Evolutionary conservation across 768 basidiomycete genomes (phyloP), one percentile per base, ranked within the genome.

Genomic region (Lentinula edodes): DNA sequence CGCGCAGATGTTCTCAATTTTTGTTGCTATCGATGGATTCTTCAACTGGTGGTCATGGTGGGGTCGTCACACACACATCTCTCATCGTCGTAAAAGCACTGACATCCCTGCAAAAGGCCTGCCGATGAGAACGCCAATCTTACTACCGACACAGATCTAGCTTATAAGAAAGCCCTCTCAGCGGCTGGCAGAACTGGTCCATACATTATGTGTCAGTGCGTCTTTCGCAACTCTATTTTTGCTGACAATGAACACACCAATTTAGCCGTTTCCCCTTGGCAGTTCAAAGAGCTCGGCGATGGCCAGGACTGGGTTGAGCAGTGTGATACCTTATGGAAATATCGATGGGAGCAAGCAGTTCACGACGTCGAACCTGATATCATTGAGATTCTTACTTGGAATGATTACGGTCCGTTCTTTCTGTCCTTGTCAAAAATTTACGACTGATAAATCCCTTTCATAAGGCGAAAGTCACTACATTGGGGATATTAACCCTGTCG

Each of bases 381-480:
- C 20, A 52, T 66, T 0, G 67, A 70, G 51, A 70, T 70, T 15
- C 60, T 69, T 38, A 68, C 62, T 41, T 64, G 62, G 62, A 64
- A 62, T 13, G 68, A 72, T 52, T 66, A 71, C 9, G 68, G 69
- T 61, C 12, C 64, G 53, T 62, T 69, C 39, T 65, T 58, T 61
- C 67, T 20, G 62, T 48, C 7, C 8, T 7, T 58, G 60, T 46
- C 58, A 67, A 58, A 64, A 61, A 2, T 70, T 67, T 69, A 72
- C 71, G 63, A 23, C n/a, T 7, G 8, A 4, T 53, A n/a, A 10
- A 9, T 56, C 43, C 64, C 69, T 55, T 36, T 23, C 15, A 15
- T 38, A 62, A 48, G 75, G 69, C 36, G 75, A 76, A 63, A 76
- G 77, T 8, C 77, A 77, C 42, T 82, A 80, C 67, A 78, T 81